phyloP scores from a whole-genome alignment of 2,329 filamentous ascomycete genomes.

The Apiospora kogelbergensis region DNA sequence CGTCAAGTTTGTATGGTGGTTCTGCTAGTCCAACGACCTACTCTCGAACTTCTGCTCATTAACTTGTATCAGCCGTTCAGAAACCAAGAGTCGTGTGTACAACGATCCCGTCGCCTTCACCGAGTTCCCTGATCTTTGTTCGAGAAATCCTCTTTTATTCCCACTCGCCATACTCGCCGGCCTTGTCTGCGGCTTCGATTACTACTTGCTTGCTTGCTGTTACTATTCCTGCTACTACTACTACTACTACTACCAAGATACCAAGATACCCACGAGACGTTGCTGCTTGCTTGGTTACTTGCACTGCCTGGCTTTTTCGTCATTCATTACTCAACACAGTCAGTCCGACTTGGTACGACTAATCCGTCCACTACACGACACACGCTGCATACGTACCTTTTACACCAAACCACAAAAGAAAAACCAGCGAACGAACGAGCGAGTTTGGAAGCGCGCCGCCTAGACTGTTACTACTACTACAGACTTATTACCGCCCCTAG shows the following conservation, averaged over 20 bases:
- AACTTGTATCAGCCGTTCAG: neutral
- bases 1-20: neutral
- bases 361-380: slow-evolving; percentile 1
- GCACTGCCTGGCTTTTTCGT: neutral
- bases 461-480: neutral
- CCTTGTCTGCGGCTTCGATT: neutral
- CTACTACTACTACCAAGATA: neutral
- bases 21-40: neutral
- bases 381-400: slow-evolving; percentile 6
- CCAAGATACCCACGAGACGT: neutral
- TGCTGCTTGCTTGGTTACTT: neutral
- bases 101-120: neutral
- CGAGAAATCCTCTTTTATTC: neutral
- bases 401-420: neutral
- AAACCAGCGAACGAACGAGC: slow-evolving; percentile 1
- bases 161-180: neutral
- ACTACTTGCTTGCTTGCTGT: neutral
- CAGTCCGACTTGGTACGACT: slow-evolving; percentile 6
- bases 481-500: slow-evolving; percentile 1
- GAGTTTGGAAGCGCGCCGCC: neutral
- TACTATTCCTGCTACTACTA: neutral
- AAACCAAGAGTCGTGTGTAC: neutral
- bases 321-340: slow-evolving; percentile 5
- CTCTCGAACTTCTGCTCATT: slow-evolving; percentile 1
- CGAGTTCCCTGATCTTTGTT: neutral